A percentile compares a stretch with the other conserved stretches of the same genome.
phyloP scores from a whole-genome alignment of 225 moss, liverwort and hornwort genomes.

The Sphagnum contortum region DNA sequence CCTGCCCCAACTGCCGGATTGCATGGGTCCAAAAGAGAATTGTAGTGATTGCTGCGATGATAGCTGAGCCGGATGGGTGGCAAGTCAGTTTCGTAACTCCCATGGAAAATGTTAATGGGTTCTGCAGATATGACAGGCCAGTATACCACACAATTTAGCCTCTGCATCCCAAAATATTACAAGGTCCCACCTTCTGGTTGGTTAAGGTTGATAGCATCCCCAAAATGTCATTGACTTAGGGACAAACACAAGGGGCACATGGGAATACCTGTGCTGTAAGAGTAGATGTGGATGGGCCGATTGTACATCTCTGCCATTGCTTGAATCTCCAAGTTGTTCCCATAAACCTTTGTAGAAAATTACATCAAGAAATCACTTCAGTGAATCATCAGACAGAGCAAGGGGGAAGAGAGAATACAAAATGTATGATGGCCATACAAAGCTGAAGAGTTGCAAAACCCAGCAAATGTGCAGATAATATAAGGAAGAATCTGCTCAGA shows the following conservation, averaged over 20 bases:
- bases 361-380: not conserved
- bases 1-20: conserved; percentile 95
- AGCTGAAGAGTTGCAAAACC: no score
- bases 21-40: conserved; percentile 83
- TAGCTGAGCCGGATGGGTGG: conserved; percentile 99
- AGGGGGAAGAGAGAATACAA: not conserved
- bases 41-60: conserved; percentile 97
- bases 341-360: conserved; percentile 56
- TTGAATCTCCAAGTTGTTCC: conserved; percentile 98
- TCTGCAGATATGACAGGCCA: conserved; percentile 33
- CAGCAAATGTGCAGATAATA: no score
- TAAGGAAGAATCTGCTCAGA: no score
- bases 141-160: not conserved
- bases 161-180: not conserved
- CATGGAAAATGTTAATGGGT: conserved; percentile 95
- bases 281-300: conserved; percentile 94
- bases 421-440: not conserved
- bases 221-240: no score
- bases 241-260: no score
- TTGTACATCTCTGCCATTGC: conserved; percentile 99
- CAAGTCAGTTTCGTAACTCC: conserved; percentile 95
- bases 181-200: no score
- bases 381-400: conserved; percentile 5
- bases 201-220: no score
- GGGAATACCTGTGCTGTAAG: conserved; percentile 68